phyloP scores from a whole-genome alignment of 306 rosid species.

The Cucurbita moschata region DNA sequence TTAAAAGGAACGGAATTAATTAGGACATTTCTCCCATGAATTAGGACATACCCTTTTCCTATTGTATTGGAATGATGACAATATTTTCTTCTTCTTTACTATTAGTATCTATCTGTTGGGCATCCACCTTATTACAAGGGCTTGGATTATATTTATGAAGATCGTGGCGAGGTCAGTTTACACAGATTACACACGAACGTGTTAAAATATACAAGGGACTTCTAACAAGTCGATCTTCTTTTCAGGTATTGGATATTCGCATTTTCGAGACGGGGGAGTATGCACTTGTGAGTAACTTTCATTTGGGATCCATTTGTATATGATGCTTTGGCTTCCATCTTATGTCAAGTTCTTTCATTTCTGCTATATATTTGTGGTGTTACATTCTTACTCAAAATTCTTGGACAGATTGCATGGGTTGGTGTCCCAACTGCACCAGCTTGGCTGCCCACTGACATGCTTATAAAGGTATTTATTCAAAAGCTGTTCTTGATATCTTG shows the following conservation, averaged over 20 bases:
- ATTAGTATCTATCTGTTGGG: constrained; percentile 81
- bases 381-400: background rate
- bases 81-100: background rate
- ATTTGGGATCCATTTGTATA: background rate
- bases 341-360: background rate
- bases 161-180: constrained; percentile 84
- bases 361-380: background rate
- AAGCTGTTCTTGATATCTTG: background rate
- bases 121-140: constrained; percentile 96
- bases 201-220: background rate
- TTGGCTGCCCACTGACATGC: constrained; percentile 95
- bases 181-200: background rate
- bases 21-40: too few species aligned
- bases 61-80: background rate
- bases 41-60: too few species aligned
- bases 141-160: constrained; percentile 85
- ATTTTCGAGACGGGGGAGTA: constrained; percentile 82
- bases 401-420: constrained; percentile 72
- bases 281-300: constrained; percentile 52
- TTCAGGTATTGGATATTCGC: constrained; percentile 72
- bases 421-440: constrained; percentile 96
- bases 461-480: constrained; percentile 54
- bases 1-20: background rate
- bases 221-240: background rate
- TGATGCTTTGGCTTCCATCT: background rate